These are phyloP conservation scores for Phytophthora pinifolia DNA, from an alignment of 352 stramenopile genomes.

Conservation along the genomic window DNA sequence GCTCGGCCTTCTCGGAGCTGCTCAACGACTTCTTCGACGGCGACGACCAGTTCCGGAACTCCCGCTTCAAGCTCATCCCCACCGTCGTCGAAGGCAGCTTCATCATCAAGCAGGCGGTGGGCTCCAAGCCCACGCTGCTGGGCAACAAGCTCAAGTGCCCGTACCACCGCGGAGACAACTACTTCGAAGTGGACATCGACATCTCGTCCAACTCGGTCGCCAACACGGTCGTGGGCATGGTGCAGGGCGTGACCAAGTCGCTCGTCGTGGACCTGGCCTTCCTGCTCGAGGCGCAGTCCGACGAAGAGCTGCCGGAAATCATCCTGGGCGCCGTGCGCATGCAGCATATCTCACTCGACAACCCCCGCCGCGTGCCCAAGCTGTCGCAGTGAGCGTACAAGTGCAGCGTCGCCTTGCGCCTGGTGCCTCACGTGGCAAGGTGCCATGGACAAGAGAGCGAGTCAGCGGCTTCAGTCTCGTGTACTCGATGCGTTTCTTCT, in stretches of 20 bases:
- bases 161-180: slow-evolving; percentile 89
- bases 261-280: slow-evolving; percentile 91
- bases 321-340: slow-evolving; percentile 81
- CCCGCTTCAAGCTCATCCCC: slow-evolving; percentile 98
- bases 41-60: slow-evolving; percentile 95
- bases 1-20: slow-evolving; percentile 87
- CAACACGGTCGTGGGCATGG: slow-evolving; percentile 87
- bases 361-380: slow-evolving; percentile 58
- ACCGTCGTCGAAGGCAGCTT: slow-evolving; percentile 97
- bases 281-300: slow-evolving; percentile 78
- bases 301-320: slow-evolving; percentile 87
- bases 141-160: slow-evolving; percentile 96
- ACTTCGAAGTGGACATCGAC: slow-evolving; percentile 96
- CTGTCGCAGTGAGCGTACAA: slow-evolving; percentile 20
- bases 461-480: not conserved
- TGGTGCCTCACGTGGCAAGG: slow-evolving; percentile 16
- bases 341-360: slow-evolving; percentile 84
- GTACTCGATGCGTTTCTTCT: slow-evolving; percentile 14
- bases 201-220: slow-evolving; percentile 93
- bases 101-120: slow-evolving; percentile 95
- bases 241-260: slow-evolving; percentile 88
- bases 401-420: not conserved
- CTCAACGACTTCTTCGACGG: slow-evolving; percentile 93
- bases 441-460: not conserved
- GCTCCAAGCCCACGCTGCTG: slow-evolving; percentile 95